Percentiles rank a stretch among this genome's conserved stretches.
Conservation (phyloP, 148 eudicot genomes). For the Chenopodium berlandieri region DNA sequence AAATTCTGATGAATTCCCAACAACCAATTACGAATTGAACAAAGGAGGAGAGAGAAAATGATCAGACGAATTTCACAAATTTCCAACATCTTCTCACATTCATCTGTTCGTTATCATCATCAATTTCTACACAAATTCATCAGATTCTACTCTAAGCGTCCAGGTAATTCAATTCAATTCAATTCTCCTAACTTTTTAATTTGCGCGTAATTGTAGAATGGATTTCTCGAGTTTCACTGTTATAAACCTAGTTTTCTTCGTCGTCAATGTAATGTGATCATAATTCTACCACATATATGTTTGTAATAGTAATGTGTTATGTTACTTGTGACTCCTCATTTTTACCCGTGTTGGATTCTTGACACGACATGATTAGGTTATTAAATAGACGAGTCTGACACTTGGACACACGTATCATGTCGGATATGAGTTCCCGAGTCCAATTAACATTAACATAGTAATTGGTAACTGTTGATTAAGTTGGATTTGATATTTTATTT, state of each 20-base stretch:
- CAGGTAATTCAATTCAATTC: conserved; percentile 34
- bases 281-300: background rate
- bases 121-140: conserved; percentile 32
- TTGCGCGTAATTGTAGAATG: background rate
- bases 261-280: too few relatives aligned
- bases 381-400: background rate
- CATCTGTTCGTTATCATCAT: conserved; percentile 33
- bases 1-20: too few relatives aligned
- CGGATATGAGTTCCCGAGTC: too few relatives aligned
- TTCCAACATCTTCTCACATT: conserved; percentile 30
- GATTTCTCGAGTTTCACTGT: background rate
- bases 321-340: background rate
- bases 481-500: too few relatives aligned
- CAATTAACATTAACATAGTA: too few relatives aligned
- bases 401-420: background rate
- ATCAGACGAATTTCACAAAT: conserved; percentile 40
- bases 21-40: too few relatives aligned
- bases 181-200: background rate
- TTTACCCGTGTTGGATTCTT: background rate
- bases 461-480: too few relatives aligned
- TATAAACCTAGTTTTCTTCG: too few relatives aligned
- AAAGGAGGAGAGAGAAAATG: background rate
- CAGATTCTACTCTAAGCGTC: conserved; percentile 38
- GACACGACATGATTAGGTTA: too few relatives aligned
- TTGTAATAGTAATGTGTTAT: background rate